Base-by-base conservation (phyloP, 225 moss, liverwort and hornwort species). In the Thuidium tamariscinum region DNA sequence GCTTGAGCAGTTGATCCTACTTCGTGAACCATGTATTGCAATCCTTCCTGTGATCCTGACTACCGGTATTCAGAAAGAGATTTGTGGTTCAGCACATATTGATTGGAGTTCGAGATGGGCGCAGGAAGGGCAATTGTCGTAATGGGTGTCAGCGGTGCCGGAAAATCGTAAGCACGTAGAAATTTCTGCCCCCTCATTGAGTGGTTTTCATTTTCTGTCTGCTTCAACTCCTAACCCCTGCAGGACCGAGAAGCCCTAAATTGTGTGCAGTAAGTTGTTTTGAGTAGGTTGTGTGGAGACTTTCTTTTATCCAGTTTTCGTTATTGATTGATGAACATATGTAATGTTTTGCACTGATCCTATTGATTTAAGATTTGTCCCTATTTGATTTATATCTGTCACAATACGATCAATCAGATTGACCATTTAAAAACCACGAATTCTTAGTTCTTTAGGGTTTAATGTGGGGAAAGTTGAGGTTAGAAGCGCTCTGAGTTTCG, bases 141-240 rank as follows among this genome's bases (percentile, higher is more conserved):
- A 2, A 93, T 94, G 94, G 93, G 94, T 51, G 90, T 93, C 46
- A 85, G 79, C 2, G 94, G 94, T 21, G 93, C 94, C 39, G 94
- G 94, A 30, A 94, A 94, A 83, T 93, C 94, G 94, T 94, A 76
- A 84, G 94, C 84, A 14, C 27, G 59, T 19, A 54, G 77, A 77
- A 25, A 34, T 75, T 77, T 54, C 68, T 70, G 66, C 44, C 20
- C 6, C 20, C 48, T 37, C 14, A 30, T 86, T 16, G 34, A 21
- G 42, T 77, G 83, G 65, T 42, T 71, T 69, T 61, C 74, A n/a
- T 72, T 77, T 20, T 36, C 74, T 84, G 51, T 69, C 68, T 81
- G 34, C 56, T 37, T 60, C 73, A 51, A 26, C 56, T 51, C 13
- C 29, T 41, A 23, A 17, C 3, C 16, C 22, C 25, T 55, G 25